phyloP scores from a whole-genome alignment of 352 stramenopile genomes.

The Phytopythium cucurbitacearum region DNA sequence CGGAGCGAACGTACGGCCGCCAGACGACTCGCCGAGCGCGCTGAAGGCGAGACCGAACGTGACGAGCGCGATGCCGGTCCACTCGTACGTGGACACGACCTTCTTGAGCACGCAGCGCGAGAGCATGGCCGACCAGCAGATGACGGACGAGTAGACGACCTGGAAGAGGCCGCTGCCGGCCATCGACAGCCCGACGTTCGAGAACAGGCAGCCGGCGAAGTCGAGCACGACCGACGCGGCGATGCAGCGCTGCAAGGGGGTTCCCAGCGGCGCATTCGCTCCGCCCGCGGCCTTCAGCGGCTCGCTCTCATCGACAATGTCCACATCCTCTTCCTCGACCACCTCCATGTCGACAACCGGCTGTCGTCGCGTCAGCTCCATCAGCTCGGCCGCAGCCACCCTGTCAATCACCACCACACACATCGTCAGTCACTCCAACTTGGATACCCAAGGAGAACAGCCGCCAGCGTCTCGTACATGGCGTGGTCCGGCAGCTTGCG shows the following conservation, averaged over 20 bases:
- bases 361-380: slow-evolving; percentile 46
- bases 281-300: too few relatives aligned
- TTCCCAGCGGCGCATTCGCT: too few relatives aligned
- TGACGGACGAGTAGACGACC: slow-evolving; percentile 82
- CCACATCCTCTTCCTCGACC: slow-evolving; percentile 12
- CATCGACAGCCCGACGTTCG: slow-evolving; percentile 79
- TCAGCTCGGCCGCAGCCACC: slow-evolving; percentile 24
- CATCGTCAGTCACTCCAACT: not conserved
- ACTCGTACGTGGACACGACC: slow-evolving; percentile 66
- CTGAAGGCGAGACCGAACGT: slow-evolving; percentile 83
- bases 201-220: slow-evolving; percentile 84
- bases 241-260: slow-evolving; percentile 50
- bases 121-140: slow-evolving; percentile 83
- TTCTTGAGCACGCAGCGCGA: slow-evolving; percentile 78
- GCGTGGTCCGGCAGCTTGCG: not conserved
- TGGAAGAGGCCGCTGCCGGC: slow-evolving; percentile 79
- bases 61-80: slow-evolving; percentile 76
- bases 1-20: slow-evolving; percentile 19
- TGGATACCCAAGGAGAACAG: too few relatives aligned
- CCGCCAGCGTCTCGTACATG: too few relatives aligned
- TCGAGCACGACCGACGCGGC: slow-evolving; percentile 69
- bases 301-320: slow-evolving; percentile 12
- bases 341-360: slow-evolving; percentile 10
- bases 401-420: not conserved
- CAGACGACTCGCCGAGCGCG: slow-evolving; percentile 63